phyloP scores from a whole-genome alignment of 1,284 basidiomycete species.

The Boletus holoroseus region DNA sequence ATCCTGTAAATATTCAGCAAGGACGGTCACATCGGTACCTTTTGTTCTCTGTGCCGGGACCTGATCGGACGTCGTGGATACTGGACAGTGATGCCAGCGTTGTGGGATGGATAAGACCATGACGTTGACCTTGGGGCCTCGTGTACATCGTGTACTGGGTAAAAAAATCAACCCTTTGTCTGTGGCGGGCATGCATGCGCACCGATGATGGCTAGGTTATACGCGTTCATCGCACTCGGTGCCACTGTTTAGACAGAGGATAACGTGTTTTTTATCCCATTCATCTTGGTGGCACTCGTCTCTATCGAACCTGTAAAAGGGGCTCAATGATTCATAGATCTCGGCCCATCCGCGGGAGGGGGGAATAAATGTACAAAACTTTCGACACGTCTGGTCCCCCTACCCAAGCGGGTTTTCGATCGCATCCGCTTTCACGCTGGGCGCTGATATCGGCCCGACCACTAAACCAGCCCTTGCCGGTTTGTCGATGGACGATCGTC shows the following conservation, averaged over 20 bases:
- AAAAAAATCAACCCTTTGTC: neutral
- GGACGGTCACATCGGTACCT: neutral
- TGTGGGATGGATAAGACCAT: neutral
- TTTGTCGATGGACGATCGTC: neutral
- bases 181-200: neutral
- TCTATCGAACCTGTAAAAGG: neutral
- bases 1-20: neutral
- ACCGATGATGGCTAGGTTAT: conserved; percentile 5
- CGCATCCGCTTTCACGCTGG: neutral
- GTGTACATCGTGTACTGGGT: neutral
- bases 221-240: neutral
- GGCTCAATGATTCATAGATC: neutral
- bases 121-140: neutral
- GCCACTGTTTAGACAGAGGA: neutral
- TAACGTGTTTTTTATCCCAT: neutral
- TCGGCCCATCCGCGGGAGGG: neutral
- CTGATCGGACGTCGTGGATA: neutral
- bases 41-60: neutral
- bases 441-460: neutral
- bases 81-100: neutral
- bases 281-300: too few relatives aligned
- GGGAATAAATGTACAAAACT: neutral
- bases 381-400: neutral
- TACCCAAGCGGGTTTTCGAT: neutral
- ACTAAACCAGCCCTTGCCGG: neutral